Evolutionary conservation across 345 rosid genomes (phyloP).

Genomic region (Eucalyptus brandiana): DNA sequence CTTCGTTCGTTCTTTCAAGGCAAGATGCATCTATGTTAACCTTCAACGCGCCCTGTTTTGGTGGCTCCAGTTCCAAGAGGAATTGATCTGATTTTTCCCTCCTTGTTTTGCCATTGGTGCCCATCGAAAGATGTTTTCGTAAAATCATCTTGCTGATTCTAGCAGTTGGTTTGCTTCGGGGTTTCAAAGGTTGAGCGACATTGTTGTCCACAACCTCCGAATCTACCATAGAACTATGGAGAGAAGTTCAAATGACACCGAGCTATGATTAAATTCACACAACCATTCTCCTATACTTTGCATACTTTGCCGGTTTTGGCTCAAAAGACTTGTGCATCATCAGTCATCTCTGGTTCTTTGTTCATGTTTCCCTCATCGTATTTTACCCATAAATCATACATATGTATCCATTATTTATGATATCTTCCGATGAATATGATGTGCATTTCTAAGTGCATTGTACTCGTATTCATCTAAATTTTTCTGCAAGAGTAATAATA

Average conservation of each 20-base stretch:
- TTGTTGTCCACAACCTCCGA: fast-evolving
- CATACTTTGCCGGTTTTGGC: neutral
- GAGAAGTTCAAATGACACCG: neutral
- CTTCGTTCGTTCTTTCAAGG: neutral
- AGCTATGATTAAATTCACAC: neutral
- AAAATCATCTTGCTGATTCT: neutral
- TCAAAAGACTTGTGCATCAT: neutral
- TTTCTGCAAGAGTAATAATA: neutral
- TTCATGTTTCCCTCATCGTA: neutral
- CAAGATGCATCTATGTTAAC: neutral
- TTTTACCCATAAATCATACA: neutral
- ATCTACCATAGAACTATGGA: neutral
- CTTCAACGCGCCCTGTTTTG: neutral
- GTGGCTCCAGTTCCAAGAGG: neutral
- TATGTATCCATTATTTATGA: neutral
- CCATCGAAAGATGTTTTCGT: neutral
- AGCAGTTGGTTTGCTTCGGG: neutral
- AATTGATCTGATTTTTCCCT: neutral
- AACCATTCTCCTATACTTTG: neutral
- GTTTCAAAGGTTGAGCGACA: neutral
- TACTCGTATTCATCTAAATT: neutral
- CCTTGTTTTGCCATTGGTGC: neutral
- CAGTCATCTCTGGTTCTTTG: neutral
- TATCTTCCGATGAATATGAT: neutral
- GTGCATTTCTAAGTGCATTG: neutral